Percentiles rank a stretch among this genome's conserved stretches.
Conservation (phyloP, 78 protist genomes). For the Andalucia godoyi region DNA sequence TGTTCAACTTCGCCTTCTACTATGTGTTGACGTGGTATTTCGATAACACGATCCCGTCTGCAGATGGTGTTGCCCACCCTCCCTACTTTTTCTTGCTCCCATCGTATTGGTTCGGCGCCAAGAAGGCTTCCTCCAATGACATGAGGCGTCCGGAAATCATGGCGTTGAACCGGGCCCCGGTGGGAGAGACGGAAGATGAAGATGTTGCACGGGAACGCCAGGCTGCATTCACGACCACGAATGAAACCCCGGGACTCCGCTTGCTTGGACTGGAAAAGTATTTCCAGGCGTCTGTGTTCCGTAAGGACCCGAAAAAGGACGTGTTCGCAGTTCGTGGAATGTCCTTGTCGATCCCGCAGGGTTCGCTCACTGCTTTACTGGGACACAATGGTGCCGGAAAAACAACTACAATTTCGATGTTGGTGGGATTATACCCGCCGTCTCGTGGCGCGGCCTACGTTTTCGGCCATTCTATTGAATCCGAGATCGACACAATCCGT, state of each 20-base stretch:
- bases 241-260: background rate
- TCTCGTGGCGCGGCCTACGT: conserved; percentile 39
- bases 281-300: background rate
- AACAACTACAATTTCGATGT: conserved; percentile 49
- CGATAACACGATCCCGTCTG: conserved; percentile 19
- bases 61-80: background rate
- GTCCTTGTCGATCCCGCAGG: background rate
- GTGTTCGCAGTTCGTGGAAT: background rate
- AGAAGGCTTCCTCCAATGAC: background rate
- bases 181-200: background rate
- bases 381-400: conserved; percentile 86
- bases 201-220: background rate
- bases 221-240: background rate
- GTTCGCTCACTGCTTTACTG: conserved; percentile 22
- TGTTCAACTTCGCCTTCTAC: background rate
- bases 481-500: conserved; percentile 25
- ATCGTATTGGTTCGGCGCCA: conserved; percentile 20
- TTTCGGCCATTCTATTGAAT: conserved; percentile 27
- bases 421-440: conserved; percentile 40
- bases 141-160: background rate
- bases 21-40: conserved; percentile 22
- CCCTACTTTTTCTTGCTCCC: conserved; percentile 8
- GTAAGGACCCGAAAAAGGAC: background rate
- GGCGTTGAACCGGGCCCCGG: background rate
- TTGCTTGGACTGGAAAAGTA: background rate